Evolutionary conservation across 1,139 yeast genomes (phyloP).

Genomic region (Candida neerlandica): DNA sequence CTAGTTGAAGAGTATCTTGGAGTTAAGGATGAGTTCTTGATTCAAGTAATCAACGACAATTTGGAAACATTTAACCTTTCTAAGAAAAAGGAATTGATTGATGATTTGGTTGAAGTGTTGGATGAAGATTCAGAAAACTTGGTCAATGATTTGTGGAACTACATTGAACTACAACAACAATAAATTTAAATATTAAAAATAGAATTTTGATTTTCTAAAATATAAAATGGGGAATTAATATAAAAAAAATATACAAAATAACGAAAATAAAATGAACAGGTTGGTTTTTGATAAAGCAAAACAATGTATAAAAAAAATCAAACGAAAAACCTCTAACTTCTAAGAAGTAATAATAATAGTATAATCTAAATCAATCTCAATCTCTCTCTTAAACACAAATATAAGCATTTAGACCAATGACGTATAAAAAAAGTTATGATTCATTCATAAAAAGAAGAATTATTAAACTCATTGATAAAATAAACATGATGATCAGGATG

Average conservation of each 20-base stretch:
- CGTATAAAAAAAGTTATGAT: not conserved
- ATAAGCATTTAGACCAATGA: not conserved
- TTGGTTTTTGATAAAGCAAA: not conserved
- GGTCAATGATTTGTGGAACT: slow-evolving; percentile 40
- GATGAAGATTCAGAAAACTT: slow-evolving; percentile 58
- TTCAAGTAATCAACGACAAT: slow-evolving; percentile 43
- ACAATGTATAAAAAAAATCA: not conserved
- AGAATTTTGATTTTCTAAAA: not conserved
- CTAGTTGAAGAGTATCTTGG: slow-evolving; percentile 57
- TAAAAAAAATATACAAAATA: not conserved
- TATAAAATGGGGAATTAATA: not conserved
- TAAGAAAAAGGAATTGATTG: slow-evolving; percentile 33
- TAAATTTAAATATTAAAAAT: not conserved
- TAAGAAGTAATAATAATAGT: not conserved
- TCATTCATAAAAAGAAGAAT: slow-evolving; percentile 2
- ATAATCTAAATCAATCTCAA: not conserved
- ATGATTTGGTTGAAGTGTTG: slow-evolving; percentile 53
- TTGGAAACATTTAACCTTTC: slow-evolving; percentile 32
- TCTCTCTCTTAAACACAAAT: not conserved
- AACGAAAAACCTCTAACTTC: not conserved
- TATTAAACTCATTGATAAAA: slow-evolving; percentile 1
- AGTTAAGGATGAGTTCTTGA: slow-evolving; percentile 51
- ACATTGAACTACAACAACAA: slow-evolving; percentile 15
- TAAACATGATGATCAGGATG: not conserved
- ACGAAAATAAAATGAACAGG: slow-evolving; percentile 1